Percentiles rank a stretch among this genome's conserved stretches.
Evolutionary conservation across 768 basidiomycete species (phyloP).

Genomic region (Boletus barrowsii): DNA sequence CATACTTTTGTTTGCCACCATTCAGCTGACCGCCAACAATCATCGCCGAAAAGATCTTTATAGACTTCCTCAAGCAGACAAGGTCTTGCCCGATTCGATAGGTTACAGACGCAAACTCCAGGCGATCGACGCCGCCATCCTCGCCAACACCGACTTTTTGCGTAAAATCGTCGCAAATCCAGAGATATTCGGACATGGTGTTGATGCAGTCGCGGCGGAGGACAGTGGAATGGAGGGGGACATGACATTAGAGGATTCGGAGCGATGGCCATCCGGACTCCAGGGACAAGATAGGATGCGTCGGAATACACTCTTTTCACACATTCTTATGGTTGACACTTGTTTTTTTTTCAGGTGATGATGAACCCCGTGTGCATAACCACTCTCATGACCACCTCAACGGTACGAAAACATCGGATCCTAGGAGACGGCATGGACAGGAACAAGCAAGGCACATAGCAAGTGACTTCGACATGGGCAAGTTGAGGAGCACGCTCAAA

Average conservation of each 20-base stretch:
- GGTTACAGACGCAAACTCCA: conserved; percentile 80
- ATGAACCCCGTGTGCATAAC: conserved; percentile 36
- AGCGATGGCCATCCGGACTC: not conserved
- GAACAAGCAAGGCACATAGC: conserved; percentile 40
- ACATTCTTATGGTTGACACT: not conserved
- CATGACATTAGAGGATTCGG: conserved; percentile 16
- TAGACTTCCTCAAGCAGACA: conserved; percentile 65
- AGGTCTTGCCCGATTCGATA: conserved; percentile 59
- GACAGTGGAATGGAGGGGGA: conserved; percentile 16
- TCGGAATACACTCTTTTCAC: conserved; percentile 16
- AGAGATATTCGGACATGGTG: conserved; percentile 70
- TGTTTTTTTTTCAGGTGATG: conserved; percentile 19
- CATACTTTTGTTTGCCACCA: not conserved
- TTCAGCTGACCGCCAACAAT: conserved; percentile 56
- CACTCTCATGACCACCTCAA: conserved; percentile 23
- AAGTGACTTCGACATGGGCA: conserved; percentile 82
- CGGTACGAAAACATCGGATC: conserved; percentile 6
- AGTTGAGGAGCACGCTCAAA: conserved; percentile 86
- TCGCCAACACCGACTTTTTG: conserved; percentile 77
- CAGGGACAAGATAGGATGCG: conserved; percentile 15
- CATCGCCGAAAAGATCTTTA: conserved; percentile 76
- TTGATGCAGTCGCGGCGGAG: conserved; percentile 23
- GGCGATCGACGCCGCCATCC: conserved; percentile 77
- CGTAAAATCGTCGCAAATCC: conserved; percentile 71
- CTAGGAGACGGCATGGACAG: conserved; percentile 4